Evolutionary conservation across 2,329 filamentous ascomycete species (phyloP).

Genomic region (Ophiosphaerella narmari): DNA sequence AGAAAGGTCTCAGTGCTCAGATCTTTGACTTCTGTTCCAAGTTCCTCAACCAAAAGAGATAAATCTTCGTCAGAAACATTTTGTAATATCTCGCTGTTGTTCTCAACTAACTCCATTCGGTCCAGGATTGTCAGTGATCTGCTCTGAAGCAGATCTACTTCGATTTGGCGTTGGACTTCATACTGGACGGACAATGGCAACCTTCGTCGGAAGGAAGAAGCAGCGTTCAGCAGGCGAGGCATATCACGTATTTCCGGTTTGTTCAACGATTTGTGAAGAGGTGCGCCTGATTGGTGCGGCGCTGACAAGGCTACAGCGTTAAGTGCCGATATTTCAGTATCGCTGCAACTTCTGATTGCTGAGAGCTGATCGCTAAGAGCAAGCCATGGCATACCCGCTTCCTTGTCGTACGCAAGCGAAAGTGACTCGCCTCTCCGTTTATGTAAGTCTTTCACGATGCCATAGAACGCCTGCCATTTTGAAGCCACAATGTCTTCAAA

Average conservation of each 20-base stretch:
- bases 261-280: slow-evolving; percentile 40
- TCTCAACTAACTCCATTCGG: slow-evolving; percentile 77
- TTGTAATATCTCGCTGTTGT: slow-evolving; percentile 76
- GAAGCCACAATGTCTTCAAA: slow-evolving; percentile 75
- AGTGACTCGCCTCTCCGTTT: slow-evolving; percentile 82
- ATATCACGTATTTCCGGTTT: slow-evolving; percentile 52
- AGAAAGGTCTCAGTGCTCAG: slow-evolving; percentile 58
- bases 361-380: slow-evolving; percentile 81
- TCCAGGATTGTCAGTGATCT: slow-evolving; percentile 63
- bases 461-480: slow-evolving; percentile 90
- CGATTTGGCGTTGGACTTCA: slow-evolving; percentile 68
- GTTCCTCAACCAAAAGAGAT: slow-evolving; percentile 63
- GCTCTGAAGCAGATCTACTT: slow-evolving; percentile 75
- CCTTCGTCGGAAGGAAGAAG: slow-evolving; percentile 69
- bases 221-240: slow-evolving; percentile 70
- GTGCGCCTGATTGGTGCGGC: slow-evolving; percentile 18
- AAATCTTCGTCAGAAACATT: slow-evolving; percentile 79
- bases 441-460: slow-evolving; percentile 82
- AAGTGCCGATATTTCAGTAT: slow-evolving; percentile 73
- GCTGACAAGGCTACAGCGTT: slow-evolving; percentile 59
- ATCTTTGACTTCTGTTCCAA: slow-evolving; percentile 55
- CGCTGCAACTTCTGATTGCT: slow-evolving; percentile 77
- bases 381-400: slow-evolving; percentile 77
- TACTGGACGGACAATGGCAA: slow-evolving; percentile 73
- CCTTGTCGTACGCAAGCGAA: slow-evolving; percentile 73